phyloP scores from a whole-genome alignment of 805 yeast genomes.

The Candida railenensis region DNA sequence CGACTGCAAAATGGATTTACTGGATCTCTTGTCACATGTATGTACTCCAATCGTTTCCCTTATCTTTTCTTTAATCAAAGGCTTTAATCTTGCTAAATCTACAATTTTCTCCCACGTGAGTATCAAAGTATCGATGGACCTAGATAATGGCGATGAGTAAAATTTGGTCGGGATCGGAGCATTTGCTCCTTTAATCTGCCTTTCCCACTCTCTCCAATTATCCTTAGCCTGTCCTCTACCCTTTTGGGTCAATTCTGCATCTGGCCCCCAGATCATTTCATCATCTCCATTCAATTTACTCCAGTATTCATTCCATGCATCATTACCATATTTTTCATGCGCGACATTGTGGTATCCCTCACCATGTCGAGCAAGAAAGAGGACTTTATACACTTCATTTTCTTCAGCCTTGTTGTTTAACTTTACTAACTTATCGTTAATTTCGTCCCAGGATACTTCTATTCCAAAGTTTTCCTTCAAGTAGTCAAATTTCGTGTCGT shows the following conservation, averaged over 20 bases:
- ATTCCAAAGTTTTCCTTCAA: conserved; percentile 46
- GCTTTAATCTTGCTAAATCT: conserved; percentile 34
- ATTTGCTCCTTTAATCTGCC: conserved; percentile 27
- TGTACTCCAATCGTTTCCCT: conserved; percentile 64
- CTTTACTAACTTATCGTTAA: conserved; percentile 26
- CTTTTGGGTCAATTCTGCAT: conserved; percentile 54
- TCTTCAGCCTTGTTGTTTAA: conserved; percentile 33
- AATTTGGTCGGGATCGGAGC: conserved; percentile 57
- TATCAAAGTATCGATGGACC: conserved; percentile 57
- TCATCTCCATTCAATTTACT: conserved; percentile 53
- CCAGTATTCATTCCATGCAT: conserved; percentile 60
- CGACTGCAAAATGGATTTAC: conserved; percentile 33
- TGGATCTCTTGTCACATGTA: conserved; percentile 57
- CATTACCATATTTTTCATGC: conserved; percentile 52
- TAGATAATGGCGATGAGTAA: conserved; percentile 62
- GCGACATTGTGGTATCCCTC: conserved; percentile 66
- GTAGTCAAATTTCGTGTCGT: conserved; percentile 41
- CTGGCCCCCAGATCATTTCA: conserved; percentile 55
- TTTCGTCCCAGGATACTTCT: conserved; percentile 38
- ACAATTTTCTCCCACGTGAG: conserved; percentile 48
- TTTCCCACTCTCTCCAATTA: conserved; percentile 42
- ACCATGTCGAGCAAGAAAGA: conserved; percentile 65
- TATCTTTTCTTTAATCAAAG: conserved; percentile 45
- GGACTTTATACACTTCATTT: conserved; percentile 46
- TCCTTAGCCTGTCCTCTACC: conserved; percentile 59